These are phyloP conservation scores for Cyamopsis tetragonoloba DNA, from an alignment of 306 rosid species.

Conservation along the genomic window DNA sequence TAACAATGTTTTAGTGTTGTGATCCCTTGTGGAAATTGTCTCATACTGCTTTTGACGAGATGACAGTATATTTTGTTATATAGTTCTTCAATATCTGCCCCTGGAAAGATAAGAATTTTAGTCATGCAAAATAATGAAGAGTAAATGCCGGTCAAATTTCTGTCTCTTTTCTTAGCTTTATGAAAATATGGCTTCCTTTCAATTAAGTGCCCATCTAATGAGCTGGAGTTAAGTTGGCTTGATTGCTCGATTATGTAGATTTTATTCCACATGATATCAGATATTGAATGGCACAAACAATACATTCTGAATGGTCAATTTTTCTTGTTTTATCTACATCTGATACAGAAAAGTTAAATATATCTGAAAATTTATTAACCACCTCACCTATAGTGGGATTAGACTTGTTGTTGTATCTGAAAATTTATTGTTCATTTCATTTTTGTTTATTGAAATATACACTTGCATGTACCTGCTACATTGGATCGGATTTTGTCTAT, in stretches of 20 bases:
- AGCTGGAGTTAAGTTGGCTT: neutral
- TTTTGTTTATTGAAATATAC: neutral
- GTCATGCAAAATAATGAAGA: neutral
- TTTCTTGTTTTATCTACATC: neutral
- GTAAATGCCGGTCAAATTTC: neutral
- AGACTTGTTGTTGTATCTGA: too few relatives aligned
- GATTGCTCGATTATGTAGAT: neutral
- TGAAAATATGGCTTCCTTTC: neutral
- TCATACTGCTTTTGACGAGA: slow-evolving; percentile 7
- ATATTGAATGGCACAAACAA: neutral
- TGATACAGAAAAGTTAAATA: neutral
- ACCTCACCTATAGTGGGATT: too few relatives aligned
- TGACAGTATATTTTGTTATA: slow-evolving; percentile 4
- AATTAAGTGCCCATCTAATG: slow-evolving; percentile 3
- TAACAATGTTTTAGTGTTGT: slow-evolving; percentile 4
- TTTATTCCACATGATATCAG: neutral
- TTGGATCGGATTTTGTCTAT: neutral
- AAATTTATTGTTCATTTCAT: neutral
- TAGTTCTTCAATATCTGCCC: neutral
- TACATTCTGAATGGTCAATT: slow-evolving; percentile 2
- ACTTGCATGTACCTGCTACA: neutral
- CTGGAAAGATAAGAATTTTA: neutral
- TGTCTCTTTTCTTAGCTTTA: neutral
- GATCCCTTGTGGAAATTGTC: slow-evolving; percentile 15
- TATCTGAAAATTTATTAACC: neutral